Conservation (phyloP, 306 rosid genomes). For the Cicer yamashitae region DNA sequence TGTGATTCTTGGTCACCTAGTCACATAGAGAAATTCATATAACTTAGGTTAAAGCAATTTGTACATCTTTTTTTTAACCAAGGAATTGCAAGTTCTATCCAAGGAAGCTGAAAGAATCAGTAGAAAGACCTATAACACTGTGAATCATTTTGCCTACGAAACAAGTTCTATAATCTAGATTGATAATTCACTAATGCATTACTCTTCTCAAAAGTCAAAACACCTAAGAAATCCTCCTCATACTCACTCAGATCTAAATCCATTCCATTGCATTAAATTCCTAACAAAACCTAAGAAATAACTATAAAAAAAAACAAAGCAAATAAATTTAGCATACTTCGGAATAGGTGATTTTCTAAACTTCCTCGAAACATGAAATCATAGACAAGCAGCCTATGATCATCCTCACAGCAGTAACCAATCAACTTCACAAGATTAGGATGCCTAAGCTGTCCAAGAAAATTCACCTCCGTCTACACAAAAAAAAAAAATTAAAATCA, state of each 20-base stretch:
- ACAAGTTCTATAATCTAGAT: too few relatives aligned
- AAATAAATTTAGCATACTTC: conserved; percentile 63
- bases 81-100: too few relatives aligned
- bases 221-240: conserved; percentile 12
- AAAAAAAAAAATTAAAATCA: not conserved
- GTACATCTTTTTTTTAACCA: too few relatives aligned
- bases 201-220: not conserved
- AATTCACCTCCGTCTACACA: conserved; percentile 91
- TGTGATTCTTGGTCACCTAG: too few relatives aligned
- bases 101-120: too few relatives aligned
- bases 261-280: not conserved
- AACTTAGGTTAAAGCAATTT: too few relatives aligned
- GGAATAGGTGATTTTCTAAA: conserved; percentile 92
- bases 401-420: conserved; percentile 98
- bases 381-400: conserved; percentile 92
- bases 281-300: not conserved
- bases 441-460: conserved; percentile 96
- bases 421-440: conserved; percentile 96
- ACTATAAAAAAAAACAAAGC: conserved; percentile 8
- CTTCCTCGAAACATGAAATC: conserved; percentile 99
- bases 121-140: too few relatives aligned
- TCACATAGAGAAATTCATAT: too few relatives aligned
- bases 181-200: not conserved
- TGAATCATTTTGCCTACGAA: too few relatives aligned
- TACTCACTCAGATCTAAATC: conserved; percentile 24